Percentiles rank a stretch among this genome's conserved stretches.
Evolutionary conservation across 2,329 filamentous ascomycete genomes (phyloP).

Genomic region (Intubia oerlemansii): DNA sequence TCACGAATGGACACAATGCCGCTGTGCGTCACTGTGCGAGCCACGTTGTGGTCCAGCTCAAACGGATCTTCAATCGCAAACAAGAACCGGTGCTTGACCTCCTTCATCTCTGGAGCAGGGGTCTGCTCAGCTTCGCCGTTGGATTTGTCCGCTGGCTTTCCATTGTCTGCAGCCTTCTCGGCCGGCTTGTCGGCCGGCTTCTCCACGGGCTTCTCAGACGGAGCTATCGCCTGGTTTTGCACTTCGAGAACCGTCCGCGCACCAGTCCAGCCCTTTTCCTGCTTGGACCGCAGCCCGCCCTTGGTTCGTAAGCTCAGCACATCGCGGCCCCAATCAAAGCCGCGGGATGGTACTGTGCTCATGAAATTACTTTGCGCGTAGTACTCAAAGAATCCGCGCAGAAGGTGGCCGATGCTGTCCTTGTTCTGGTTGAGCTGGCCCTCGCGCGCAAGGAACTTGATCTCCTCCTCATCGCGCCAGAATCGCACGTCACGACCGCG

Average conservation of each 20-base stretch:
- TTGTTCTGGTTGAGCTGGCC: constrained; percentile 44
- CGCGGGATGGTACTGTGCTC: constrained; percentile 25
- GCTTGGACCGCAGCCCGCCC: constrained; percentile 51
- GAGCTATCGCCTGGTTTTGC: neutral
- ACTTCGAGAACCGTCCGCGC: constrained; percentile 60
- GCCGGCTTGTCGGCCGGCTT: constrained; percentile 10
- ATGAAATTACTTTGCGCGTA: constrained; percentile 43
- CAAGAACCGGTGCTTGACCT: constrained; percentile 60
- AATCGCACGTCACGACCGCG: constrained; percentile 55
- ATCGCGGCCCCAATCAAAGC: constrained; percentile 64
- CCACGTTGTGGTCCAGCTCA: constrained; percentile 73
- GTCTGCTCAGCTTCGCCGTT: no score
- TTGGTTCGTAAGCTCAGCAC: constrained; percentile 56
- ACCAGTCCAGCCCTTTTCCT: constrained; percentile 69
- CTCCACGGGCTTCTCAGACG: neutral
- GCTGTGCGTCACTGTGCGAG: constrained; percentile 62
- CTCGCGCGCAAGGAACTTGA: constrained; percentile 33
- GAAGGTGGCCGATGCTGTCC: constrained; percentile 46
- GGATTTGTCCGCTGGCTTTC: no score
- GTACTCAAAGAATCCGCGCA: constrained; percentile 78
- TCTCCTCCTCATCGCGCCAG: constrained; percentile 54
- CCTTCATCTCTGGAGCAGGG: constrained; percentile 42
- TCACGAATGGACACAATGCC: constrained; percentile 67
- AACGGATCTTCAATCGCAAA: constrained; percentile 89
- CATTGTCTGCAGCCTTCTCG: no score